A percentile compares a stretch with the other conserved stretches of the same genome.
phyloP scores from a whole-genome alignment of 2,329 filamentous ascomycete species.

The Orbilia oligospora region DNA sequence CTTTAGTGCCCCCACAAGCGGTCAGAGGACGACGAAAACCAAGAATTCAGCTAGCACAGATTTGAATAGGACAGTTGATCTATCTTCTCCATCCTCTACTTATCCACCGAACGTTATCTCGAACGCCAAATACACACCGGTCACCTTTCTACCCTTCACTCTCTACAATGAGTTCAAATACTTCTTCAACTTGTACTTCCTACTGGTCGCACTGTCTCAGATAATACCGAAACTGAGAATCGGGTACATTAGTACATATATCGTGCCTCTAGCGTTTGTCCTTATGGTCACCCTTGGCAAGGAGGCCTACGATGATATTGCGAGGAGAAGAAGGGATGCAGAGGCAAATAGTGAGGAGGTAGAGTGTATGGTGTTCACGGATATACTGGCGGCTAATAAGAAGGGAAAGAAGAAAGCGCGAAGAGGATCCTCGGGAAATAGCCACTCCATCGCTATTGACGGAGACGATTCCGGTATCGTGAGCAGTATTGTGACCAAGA shows the following conservation, averaged over 20 bases:
- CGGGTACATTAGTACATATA: slow-evolving; percentile 93
- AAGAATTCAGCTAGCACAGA: slow-evolving; percentile 78
- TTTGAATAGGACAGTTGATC: slow-evolving; percentile 66
- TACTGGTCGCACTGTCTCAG: slow-evolving; percentile 94
- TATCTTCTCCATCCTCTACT: slow-evolving; percentile 65
- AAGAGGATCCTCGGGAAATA: slow-evolving; percentile 45
- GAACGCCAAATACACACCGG: slow-evolving; percentile 96
- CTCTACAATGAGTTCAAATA: slow-evolving; percentile 99
- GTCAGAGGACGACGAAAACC: slow-evolving; percentile 63
- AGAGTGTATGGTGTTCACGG: slow-evolving; percentile 58
- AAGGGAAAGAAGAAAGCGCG: slow-evolving; percentile 62
- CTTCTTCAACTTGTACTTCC: slow-evolving; percentile 99
- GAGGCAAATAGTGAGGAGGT: slow-evolving; percentile 90
- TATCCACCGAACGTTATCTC: slow-evolving; percentile 94
- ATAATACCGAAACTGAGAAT: slow-evolving; percentile 90
- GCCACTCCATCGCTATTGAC: slow-evolving; percentile 63
- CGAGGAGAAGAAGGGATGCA: slow-evolving; percentile 84
- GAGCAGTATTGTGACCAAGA: slow-evolving; percentile 74
- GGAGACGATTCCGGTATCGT: slow-evolving; percentile 34
- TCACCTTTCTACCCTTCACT: slow-evolving; percentile 93
- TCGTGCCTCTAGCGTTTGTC: slow-evolving; percentile 92
- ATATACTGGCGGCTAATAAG: slow-evolving; percentile 61
- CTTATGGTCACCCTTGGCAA: slow-evolving; percentile 93
- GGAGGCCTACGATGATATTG: slow-evolving; percentile 94
- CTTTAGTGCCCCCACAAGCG: slow-evolving; percentile 61